A percentile compares a stretch with the other conserved stretches of the same genome.
Evolutionary conservation across 1,284 basidiomycete genomes (phyloP).

Genomic region (Pholiota adiposa): DNA sequence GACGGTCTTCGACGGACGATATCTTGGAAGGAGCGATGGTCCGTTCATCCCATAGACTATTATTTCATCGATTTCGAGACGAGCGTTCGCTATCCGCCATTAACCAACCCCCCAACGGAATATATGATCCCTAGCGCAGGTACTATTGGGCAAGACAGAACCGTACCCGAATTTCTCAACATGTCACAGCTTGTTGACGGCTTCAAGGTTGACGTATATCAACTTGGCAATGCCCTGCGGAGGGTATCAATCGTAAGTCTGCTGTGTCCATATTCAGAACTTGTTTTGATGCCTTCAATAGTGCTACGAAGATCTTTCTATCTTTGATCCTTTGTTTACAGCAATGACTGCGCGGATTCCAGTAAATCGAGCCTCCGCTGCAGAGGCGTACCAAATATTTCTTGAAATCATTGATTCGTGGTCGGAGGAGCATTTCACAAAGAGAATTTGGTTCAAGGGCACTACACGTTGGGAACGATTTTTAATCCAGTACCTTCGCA

Average conservation of each 20-base stretch:
- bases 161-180: constrained; percentile 4
- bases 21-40: not conserved
- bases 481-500: not conserved
- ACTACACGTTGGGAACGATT: not conserved
- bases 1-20: not conserved
- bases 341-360: not conserved
- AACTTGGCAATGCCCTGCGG: not conserved
- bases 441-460: not conserved
- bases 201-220: constrained; percentile 11
- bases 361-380: not conserved
- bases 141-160: not conserved
- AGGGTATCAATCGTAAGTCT: not conserved
- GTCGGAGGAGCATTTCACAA: not conserved
- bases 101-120: too few species aligned
- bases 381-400: not conserved
- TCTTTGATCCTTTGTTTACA: not conserved
- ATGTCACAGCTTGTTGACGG: not conserved
- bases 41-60: not conserved
- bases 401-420: not conserved
- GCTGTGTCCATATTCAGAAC: not conserved
- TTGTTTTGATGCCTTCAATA: not conserved
- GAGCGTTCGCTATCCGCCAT: not conserved
- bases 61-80: constrained; percentile 9
- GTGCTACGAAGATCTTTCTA: not conserved
- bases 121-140: not conserved